Evolutionary conservation across 2,329 filamentous ascomycete genomes (phyloP).

Genomic region (Paramyrothecium roridum): DNA sequence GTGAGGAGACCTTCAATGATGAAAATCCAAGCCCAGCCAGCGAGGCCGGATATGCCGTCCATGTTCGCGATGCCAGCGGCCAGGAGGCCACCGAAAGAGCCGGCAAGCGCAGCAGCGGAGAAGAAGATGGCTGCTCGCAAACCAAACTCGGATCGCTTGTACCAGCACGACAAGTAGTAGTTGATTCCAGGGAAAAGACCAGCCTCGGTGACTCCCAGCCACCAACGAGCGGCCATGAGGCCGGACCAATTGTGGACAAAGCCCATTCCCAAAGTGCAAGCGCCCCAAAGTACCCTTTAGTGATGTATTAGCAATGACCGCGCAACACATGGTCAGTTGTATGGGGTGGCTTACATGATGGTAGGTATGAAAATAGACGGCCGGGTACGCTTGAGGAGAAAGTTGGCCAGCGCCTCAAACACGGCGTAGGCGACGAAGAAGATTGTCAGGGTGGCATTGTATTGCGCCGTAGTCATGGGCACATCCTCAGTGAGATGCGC

Average conservation of each 20-base stretch:
- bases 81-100: conserved; percentile 72
- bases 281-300: conserved; percentile 59
- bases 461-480: conserved; percentile 59
- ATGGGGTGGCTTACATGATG: conserved; percentile 63
- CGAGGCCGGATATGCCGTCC: conserved; percentile 56
- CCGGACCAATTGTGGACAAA: conserved; percentile 61
- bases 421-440: conserved; percentile 85
- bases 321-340: not conserved
- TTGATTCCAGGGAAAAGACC: conserved; percentile 75
- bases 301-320: conserved; percentile 13
- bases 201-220: conserved; percentile 71
- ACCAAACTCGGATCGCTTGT: conserved; percentile 74
- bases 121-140: conserved; percentile 82
- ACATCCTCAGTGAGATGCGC: conserved; percentile 54
- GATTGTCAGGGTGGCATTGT: conserved; percentile 73
- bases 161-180: conserved; percentile 84
- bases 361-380: conserved; percentile 77
- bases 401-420: conserved; percentile 75
- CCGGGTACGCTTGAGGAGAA: conserved; percentile 71
- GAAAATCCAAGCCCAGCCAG: conserved; percentile 65
- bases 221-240: conserved; percentile 65
- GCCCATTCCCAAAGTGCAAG: conserved; percentile 67
- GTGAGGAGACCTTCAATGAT: conserved; percentile 70
- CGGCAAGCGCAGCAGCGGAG: conserved; percentile 75
- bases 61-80: conserved; percentile 70